phyloP scores from a whole-genome alignment of 2,329 filamentous ascomycete genomes.

The Fusarium brevicatenulatum region DNA sequence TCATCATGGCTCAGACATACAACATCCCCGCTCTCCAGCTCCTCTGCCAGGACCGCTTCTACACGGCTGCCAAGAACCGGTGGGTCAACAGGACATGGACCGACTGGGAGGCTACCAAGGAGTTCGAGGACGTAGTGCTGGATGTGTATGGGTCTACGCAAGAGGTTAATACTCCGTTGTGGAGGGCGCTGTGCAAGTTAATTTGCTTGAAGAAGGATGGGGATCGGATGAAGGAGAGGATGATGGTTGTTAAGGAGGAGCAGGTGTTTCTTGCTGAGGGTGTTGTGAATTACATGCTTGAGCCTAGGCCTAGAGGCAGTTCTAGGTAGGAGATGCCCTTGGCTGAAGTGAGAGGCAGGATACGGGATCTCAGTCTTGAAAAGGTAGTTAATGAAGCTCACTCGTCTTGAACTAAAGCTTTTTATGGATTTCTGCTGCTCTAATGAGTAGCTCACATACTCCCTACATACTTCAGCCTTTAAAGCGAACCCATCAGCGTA shows the following conservation, averaged over 20 bases:
- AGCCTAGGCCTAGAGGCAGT: not conserved
- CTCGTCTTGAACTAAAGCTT: too few relatives aligned
- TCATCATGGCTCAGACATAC: conserved; percentile 51
- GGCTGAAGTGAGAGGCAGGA: too few relatives aligned
- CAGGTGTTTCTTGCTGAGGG: conserved; percentile 8
- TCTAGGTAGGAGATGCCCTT: not conserved
- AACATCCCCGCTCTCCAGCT: conserved; percentile 47
- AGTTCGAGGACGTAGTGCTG: conserved; percentile 21
- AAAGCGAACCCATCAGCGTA: too few relatives aligned
- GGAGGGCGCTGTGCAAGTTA: conserved; percentile 25
- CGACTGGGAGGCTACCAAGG: conserved; percentile 9
- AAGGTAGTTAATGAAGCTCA: too few relatives aligned
- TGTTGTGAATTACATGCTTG: conserved; percentile 1
- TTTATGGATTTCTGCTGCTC: too few relatives aligned
- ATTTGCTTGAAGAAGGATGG: conserved; percentile 10
- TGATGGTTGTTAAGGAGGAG: conserved; percentile 18
- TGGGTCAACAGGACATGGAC: not conserved
- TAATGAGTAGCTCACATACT: too few relatives aligned
- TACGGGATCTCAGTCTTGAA: too few relatives aligned
- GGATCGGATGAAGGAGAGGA: conserved; percentile 7
- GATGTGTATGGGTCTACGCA: conserved; percentile 10
- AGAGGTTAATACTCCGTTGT: conserved; percentile 8
- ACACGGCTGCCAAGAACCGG: conserved; percentile 22
- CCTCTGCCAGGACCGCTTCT: conserved; percentile 47
- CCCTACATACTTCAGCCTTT: too few relatives aligned